phyloP scores from a whole-genome alignment of 805 yeast species.

The Cyberlindnera samutprakarnensis region DNA sequence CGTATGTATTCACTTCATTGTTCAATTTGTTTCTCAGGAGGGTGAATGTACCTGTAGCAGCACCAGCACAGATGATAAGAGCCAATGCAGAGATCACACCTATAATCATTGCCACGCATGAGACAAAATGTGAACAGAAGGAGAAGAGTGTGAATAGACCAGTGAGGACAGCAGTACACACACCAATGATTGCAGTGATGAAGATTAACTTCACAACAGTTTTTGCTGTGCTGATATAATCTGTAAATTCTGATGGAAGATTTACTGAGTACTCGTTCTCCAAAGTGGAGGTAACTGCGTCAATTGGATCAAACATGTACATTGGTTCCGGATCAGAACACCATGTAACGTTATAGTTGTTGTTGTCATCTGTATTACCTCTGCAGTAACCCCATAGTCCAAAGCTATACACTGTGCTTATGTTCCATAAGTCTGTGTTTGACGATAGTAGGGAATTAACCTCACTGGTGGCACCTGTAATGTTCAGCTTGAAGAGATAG shows the following conservation, averaged over 20 bases:
- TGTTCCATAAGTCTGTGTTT: neutral
- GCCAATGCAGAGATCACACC: slow-evolving; percentile 33
- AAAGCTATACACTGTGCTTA: slow-evolving; percentile 41
- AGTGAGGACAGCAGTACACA: slow-evolving; percentile 35
- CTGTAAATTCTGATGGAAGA: slow-evolving; percentile 48
- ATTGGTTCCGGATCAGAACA: slow-evolving; percentile 52
- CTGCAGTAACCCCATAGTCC: slow-evolving; percentile 64
- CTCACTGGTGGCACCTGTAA: slow-evolving; percentile 20
- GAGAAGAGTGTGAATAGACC: slow-evolving; percentile 37
- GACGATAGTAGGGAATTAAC: slow-evolving; percentile 1
- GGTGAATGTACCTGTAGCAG: slow-evolving; percentile 56
- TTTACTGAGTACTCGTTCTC: slow-evolving; percentile 18
- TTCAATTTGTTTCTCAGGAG: slow-evolving; percentile 46
- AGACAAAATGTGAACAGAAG: slow-evolving; percentile 38
- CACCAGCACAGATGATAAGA: slow-evolving; percentile 39
- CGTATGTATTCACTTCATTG: slow-evolving; percentile 37
- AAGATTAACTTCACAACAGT: slow-evolving; percentile 51
- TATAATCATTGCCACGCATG: slow-evolving; percentile 37
- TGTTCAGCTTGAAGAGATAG: slow-evolving; percentile 41
- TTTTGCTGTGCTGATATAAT: slow-evolving; percentile 38
- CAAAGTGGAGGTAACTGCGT: slow-evolving; percentile 21
- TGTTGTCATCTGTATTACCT: slow-evolving; percentile 23
- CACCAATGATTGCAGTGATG: slow-evolving; percentile 41
- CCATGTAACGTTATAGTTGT: slow-evolving; percentile 28
- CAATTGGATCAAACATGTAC: slow-evolving; percentile 48